Evolutionary conservation across 148 eudicot genomes (phyloP), one percentile per base, ranked within the genome.

Genomic region (Rhododendron ovatum): DNA sequence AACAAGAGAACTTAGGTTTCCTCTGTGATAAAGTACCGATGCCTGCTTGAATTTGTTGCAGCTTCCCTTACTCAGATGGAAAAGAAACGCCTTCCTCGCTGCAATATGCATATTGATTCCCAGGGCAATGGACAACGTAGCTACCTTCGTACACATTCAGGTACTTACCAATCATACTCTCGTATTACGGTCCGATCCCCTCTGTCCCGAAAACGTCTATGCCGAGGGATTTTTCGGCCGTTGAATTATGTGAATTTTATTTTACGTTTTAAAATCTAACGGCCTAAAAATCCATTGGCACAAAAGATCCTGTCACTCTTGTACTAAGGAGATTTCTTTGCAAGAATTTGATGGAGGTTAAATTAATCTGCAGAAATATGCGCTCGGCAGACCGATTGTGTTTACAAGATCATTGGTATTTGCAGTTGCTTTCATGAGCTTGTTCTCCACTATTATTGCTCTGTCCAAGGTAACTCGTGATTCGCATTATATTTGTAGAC

Each of bases 61-160:
- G 84, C 73, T 82, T 35, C 88, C 88, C 17, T 33, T 53, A 6
- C 84, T 86, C 41, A 86, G 88, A 82, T 86, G 88, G 88, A 86
- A 86, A 71, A 86, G 80, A 55, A 86, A 86, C 41, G 84, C 84
- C 2, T 86, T 82, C 65, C 88, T 86, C 26, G 80, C 84, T 55
- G 88, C 88, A 86, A 3, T 20, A 37, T 81, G 84, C 80, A 86
- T 86, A 33, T n/a, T 86, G 26, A 71, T 65, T 71, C 75, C 82
- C 5, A 86, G 88, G 78, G 88, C 84, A 81, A 22, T 74, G 2
- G 69, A 73, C 7, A 69, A 86, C 26, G 3, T 86, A 37, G 81
- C 88, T 35, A 53, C 73, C 30, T 86, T 81, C 59, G 14, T 71
- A 41, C 88, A 86, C 77, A 86, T 86, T 18, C 88, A 86, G 85